Conservation (phyloP, 2,329 filamentous ascomycete species). For the Calonectria henricotiae region DNA sequence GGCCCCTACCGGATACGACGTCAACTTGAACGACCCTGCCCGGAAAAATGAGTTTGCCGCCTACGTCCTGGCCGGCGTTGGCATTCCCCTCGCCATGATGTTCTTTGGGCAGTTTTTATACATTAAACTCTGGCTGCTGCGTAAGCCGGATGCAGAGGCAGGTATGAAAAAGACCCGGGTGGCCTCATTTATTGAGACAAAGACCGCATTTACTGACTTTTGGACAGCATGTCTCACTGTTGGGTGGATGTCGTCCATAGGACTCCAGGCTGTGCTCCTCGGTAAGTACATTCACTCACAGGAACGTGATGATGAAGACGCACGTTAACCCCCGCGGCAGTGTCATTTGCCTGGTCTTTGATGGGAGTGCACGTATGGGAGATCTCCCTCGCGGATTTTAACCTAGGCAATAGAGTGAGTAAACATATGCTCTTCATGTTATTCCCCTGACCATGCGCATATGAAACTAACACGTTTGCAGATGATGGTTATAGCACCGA, state of each 20-base stretch:
- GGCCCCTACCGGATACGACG: constrained; percentile 54
- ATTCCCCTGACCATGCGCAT: too few relatives aligned
- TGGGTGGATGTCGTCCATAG: constrained; percentile 47
- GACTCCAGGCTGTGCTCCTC: constrained; percentile 41
- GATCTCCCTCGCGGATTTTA: constrained; percentile 47
- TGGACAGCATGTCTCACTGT: constrained; percentile 40
- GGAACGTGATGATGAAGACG: background rate
- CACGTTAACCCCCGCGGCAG: constrained; percentile 22
- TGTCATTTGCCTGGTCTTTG: constrained; percentile 35
- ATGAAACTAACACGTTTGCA: constrained; percentile 49
- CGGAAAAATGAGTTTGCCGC: constrained; percentile 44
- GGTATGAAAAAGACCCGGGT: constrained; percentile 34
- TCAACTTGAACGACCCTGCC: constrained; percentile 57
- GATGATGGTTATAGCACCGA: constrained; percentile 47
- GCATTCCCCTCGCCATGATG: constrained; percentile 43
- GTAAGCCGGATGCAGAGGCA: constrained; percentile 43
- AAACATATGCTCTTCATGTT: constrained; percentile 34
- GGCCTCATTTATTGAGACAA: background rate
- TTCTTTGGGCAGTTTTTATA: constrained; percentile 51
- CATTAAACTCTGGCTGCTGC: constrained; percentile 48
- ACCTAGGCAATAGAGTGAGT: constrained; percentile 35
- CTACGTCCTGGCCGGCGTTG: constrained; percentile 44
- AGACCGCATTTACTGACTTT: constrained; percentile 26
- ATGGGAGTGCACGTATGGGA: constrained; percentile 57
- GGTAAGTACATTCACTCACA: constrained; percentile 34